A percentile compares a stretch with the other conserved stretches of the same genome.
Conservation (phyloP, 768 basidiomycete species). For the Boletus reticulatus region DNA sequence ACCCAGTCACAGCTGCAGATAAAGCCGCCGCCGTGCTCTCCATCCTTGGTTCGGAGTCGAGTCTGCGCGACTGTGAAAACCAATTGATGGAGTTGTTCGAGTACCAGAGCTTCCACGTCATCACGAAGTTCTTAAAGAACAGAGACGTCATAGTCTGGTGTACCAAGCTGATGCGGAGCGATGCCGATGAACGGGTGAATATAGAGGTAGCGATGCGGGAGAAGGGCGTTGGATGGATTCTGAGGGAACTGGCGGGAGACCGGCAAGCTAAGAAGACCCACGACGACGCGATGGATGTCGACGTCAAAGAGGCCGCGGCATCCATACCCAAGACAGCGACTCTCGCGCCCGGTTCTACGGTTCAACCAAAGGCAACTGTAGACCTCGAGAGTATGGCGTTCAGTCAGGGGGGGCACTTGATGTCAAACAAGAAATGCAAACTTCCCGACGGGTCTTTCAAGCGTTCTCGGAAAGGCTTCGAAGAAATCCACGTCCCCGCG, state of each 20-base stretch:
- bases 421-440: conserved; percentile 99
- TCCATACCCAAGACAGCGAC: conserved; percentile 79
- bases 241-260: conserved; percentile 84
- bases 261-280: conserved; percentile 53
- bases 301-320: conserved; percentile 47
- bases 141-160: conserved; percentile 97
- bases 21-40: conserved; percentile 84
- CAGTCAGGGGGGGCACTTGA: conserved; percentile 91
- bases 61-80: conserved; percentile 91
- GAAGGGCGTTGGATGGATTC: conserved; percentile 94
- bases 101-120: conserved; percentile 87
- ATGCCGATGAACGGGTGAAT: conserved; percentile 86
- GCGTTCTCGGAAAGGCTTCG: conserved; percentile 92
- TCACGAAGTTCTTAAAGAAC: conserved; percentile 90
- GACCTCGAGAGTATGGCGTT: conserved; percentile 97
- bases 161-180: conserved; percentile 89
- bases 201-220: conserved; percentile 98
- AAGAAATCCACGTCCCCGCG: conserved; percentile 95
- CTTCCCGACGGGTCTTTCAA: conserved; percentile 98
- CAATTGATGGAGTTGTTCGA: conserved; percentile 96
- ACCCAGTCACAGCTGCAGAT: conserved; percentile 91
- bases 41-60: conserved; percentile 83
- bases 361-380: conserved; percentile 81
- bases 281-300: conserved; percentile 76
- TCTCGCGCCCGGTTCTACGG: conserved; percentile 80